These are phyloP conservation scores for Pelargonium fulgidum DNA, from an alignment of 441 rosid genomes.

Conservation along the genomic window DNA sequence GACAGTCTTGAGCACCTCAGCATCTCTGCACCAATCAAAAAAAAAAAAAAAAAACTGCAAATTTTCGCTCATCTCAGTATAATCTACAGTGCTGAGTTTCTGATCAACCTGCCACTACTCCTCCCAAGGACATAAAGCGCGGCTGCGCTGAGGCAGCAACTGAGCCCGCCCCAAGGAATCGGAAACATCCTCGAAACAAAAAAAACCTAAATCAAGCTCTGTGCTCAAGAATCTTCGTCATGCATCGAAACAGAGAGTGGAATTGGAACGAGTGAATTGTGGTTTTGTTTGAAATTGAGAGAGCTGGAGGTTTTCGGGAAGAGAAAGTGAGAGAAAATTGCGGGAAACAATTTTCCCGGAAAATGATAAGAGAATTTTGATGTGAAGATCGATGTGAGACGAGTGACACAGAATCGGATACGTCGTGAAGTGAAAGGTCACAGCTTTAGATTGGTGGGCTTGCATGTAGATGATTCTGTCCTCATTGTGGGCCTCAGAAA, in stretches of 20 bases:
- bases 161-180: slow-evolving; percentile 2
- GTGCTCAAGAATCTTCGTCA: background rate
- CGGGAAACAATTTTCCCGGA: background rate
- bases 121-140: slow-evolving; percentile 5
- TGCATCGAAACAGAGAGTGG: background rate
- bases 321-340: background rate
- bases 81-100: background rate
- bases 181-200: slow-evolving; percentile 1
- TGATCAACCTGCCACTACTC: slow-evolving; percentile 2
- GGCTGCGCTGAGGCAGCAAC: slow-evolving; percentile 9
- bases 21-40: slow-evolving; percentile 4
- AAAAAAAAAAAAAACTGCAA: background rate
- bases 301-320: background rate
- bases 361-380: background rate
- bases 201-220: slow-evolving; percentile 2
- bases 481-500: background rate
- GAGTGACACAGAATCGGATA: background rate
- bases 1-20: background rate
- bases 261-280: background rate
- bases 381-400: slow-evolving; percentile 3
- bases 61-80: background rate
- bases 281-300: background rate
- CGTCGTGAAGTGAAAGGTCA: slow-evolving; percentile 1
- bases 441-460: background rate
- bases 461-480: background rate